Evolutionary conservation across 768 basidiomycete genomes (phyloP), one percentile per base, ranked within the genome.

Genomic region (Boletus vermiculosoides): DNA sequence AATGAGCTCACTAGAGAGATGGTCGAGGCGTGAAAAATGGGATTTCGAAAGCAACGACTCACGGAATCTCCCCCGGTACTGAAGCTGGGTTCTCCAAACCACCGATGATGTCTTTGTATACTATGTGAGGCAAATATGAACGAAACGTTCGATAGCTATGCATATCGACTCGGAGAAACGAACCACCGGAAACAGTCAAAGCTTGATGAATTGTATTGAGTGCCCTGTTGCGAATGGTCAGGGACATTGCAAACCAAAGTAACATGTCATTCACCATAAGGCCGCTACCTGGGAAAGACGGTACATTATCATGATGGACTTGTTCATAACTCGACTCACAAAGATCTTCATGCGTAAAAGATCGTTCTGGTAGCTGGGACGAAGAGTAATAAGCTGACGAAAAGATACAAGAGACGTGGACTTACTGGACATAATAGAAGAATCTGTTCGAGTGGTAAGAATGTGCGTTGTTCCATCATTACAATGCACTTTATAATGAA

Each of bases 161-260:
- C 3, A 16, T n/a, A 5, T 3, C 2, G n/a, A n/a, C n/a, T n/a
- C n/a, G n/a, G 8, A 50, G 11, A 51, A 22, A 60, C 63, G 23
- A 16, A 65, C 60, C 18, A n/a, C 59, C 59, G 23, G 42, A n/a
- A 11, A 63, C 1, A 25, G 10, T 40, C 5, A 63, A 30, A 7
- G 18, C 57, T 25, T 64, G 62, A 9, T 64, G 58, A 20, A 60
- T n/a, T 5, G 58, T 60, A 20, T 60, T 15, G 4, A 61, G 25
- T 18, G 22, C 30, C 53, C 62, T 64, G 13, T 36, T 23, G 8
- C 28, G 3, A 48, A 23, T 9, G 0, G 30, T 63, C 12, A 34
- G 33, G 20, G 18, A 33, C 0, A 15, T 13, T 5, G 11, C 7
- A 1, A 33, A 31, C 12, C 0, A 28, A 8, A 4, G n/a, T 4